A percentile compares a stretch with the other conserved stretches of the same genome.
These are phyloP conservation scores for Wickerhamomyces alni DNA, from an alignment of 805 yeast genomes.

Conservation along the genomic window DNA sequence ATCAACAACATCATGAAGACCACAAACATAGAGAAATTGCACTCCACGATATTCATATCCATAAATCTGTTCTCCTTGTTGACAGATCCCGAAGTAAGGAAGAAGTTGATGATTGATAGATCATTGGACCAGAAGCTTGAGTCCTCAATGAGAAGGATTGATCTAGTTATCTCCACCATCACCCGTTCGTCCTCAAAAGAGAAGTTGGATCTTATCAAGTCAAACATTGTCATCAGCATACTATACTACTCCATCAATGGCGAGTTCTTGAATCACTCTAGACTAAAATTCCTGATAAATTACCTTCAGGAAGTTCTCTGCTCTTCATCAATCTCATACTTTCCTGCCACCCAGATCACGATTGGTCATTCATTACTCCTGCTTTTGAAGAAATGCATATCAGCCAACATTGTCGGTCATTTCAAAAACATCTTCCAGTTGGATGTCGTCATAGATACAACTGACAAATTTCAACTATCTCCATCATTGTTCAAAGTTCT, in stretches of 20 bases:
- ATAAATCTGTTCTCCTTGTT: conserved; percentile 18
- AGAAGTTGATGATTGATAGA: conserved; percentile 15
- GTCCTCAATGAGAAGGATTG: conserved; percentile 18
- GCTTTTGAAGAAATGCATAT: neutral
- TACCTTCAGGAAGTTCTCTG: conserved; percentile 4
- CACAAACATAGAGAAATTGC: conserved; percentile 6
- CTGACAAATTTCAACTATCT: neutral
- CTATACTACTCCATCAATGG: conserved; percentile 13
- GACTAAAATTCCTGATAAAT: conserved; percentile 10
- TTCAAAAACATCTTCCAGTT: neutral
- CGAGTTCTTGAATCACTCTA: conserved; percentile 10
- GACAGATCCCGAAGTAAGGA: conserved; percentile 17
- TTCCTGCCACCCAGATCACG: neutral
- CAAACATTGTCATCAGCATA: conserved; percentile 15
- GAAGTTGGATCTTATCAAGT: conserved; percentile 13
- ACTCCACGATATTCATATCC: conserved; percentile 11
- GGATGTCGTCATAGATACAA: neutral
- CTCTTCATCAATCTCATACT: conserved; percentile 4
- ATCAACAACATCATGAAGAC: conserved; percentile 13
- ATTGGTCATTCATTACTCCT: neutral
- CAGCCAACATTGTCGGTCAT: neutral
- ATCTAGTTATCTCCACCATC: conserved; percentile 10
- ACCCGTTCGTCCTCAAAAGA: conserved; percentile 1
- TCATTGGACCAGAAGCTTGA: conserved; percentile 20
- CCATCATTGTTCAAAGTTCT: neutral